Evolutionary conservation across 192 early-diverging fungal species (phyloP), one percentile per base, ranked within the genome.

Genomic region (Podila epigama): DNA sequence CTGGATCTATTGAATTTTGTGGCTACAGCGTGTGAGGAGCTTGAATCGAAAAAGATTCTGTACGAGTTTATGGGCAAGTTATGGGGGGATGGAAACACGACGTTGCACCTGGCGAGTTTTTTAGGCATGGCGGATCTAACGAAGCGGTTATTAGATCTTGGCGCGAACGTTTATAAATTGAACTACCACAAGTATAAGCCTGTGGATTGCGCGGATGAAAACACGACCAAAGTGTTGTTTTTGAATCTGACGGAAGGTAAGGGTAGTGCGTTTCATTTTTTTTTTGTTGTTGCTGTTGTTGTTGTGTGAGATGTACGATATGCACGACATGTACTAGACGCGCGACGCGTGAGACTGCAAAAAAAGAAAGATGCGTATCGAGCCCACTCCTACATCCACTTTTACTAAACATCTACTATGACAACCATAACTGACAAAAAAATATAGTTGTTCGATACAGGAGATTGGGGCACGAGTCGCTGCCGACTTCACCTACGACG

Each of bases 31-130:
- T 88, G 87, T 0, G 83, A 88, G 18, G 87, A 88, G 51, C 83
- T 89, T 27, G 84, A 86, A 51, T 85, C 87, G 3, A 82, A 84
- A 52, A 88, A 89, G 57, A 83, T 89, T 20, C 81, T 91, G 3
- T 88, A 83, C 53, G 88, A 89, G 63, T 89, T 91, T 53, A 87
- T 91, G 86, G 88, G 88, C 41, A 83, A 85, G 57, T 73, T 88
- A 34, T 91, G 88, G 88, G 89, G 89, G 32, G 82, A 88, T 61
- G 88, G 89, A 5, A 91, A 91, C 73, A 89, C 88, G 0, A 81
- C 86, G 2, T 65, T 91, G 53, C 89, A 91, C 67, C 58, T 91
- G 41, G 89, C 89, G 10, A 72, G 83, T 35, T 91, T 91, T 61
- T 55, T 84, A 63, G 88, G 89, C 16, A 91, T 91, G 89, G 75